Evolutionary conservation across 2,329 filamentous ascomycete genomes (phyloP), one percentile per base, ranked within the genome.

Genomic region (Reticulascus tulasneorum): DNA sequence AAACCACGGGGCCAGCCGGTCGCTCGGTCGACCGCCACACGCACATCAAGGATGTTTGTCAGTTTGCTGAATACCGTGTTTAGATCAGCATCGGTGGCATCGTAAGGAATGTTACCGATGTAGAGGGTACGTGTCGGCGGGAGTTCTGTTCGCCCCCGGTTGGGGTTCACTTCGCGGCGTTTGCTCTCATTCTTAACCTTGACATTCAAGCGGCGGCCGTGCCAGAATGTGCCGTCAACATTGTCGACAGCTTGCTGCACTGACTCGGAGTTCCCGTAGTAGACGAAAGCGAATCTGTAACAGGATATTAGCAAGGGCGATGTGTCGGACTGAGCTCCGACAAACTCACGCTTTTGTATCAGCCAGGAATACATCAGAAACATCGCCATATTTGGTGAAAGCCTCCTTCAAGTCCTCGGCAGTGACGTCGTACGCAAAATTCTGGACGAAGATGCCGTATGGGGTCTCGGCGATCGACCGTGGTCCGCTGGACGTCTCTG

Each of bases 31-130:
- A 93, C 84, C 33, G 88, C 84, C 37, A 94, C 82, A 42, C 89
- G 80, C 30, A 94, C 80, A 51, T 90, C 85, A 35, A 73, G 64
- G 30, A 91, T 73, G 56, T 86, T 83, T 32, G 73, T 66, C 41
- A 94, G 69, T 17, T 78, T 73, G 39, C 73, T 68, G 73, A 94
- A 91, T 18, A 94, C 62, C 35, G 79, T 72, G 62, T 90, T 89
- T 35, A 95, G 69, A 52, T 94, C 88, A 35, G 77, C 76, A 54
- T 94, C 88, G 8, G 84, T 85, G 67, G 90, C 84, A 63, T 94
- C 85, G 55, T 85, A 93, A 9, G 86, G 81, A 62, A 95, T 79
- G 67, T 93, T 93, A 48, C 88, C 87, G 49, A 95, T 77, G 67
- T 84, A 94, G 22, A 94, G 65, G 2, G 82, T 86, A 13, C 28